Evolutionary conservation across 164 flowering plant genomes (phyloP), one percentile per base, ranked within the genome.

Genomic region (Vitis riparia): DNA sequence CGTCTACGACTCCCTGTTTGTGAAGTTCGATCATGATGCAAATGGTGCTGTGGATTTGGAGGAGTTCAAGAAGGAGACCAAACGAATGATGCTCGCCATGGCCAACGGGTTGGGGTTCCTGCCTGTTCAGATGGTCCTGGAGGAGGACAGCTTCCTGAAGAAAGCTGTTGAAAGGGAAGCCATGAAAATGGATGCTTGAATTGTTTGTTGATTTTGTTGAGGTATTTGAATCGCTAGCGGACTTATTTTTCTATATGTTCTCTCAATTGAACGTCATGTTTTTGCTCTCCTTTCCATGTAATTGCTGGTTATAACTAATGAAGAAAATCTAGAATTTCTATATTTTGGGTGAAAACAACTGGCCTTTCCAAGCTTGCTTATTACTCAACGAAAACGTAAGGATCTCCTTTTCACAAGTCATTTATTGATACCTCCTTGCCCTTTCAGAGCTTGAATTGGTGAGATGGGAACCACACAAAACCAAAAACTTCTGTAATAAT

Each of bases 41-140:
- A 75, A 77, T 64, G 81, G 81, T 37, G 3, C 71, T 1, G 79
- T 75, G 51, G 83, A 77, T 55, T 37, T 77, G 70, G 81, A 77
- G 55, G 83, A 77, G 79, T 80, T 72, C 71, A 74, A 72, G 75
- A 70, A 52, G 2, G 80, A 80, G 66, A 74, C 71, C 16, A 80
- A 65, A 77, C 9, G 11, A 12, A 77, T 77, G 79, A 73, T 80
- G 81, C 77, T 80, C 1, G 83, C 79, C 23, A 75, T 80, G 77
- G 83, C 83, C 9, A 57, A 71, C 14, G 79, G 72, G n/a, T 52
- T 80, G 44, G 81, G 83, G 9, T 71, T 69, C 70, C 56, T 74
- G 70, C 83, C 83, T 27, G 68, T 77, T 16, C 80, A 80, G 49
- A 80, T 80, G 79, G 71, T 57, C 15, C 69, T 80, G 59, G 83